Conservation (phyloP, 768 basidiomycete genomes). For the Megacollybia marginata region DNA sequence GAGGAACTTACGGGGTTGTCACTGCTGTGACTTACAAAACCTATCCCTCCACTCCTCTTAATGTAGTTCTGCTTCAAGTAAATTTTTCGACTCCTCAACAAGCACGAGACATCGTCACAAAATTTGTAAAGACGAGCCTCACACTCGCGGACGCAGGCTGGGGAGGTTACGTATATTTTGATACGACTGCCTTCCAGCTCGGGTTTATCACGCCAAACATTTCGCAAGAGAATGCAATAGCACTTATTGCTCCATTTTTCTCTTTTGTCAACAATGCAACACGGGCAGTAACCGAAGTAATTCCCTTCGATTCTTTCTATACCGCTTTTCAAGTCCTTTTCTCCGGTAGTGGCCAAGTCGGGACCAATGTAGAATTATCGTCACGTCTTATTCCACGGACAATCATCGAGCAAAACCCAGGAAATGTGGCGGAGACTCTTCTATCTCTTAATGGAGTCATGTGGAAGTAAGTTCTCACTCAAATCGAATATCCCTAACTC, state of each 20-base stretch:
- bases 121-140: background rate
- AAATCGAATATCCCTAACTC: background rate
- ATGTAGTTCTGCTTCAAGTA: background rate
- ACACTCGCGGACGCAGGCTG: background rate
- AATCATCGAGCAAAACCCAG: background rate
- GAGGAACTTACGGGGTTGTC: constrained; percentile 29
- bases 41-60: background rate
- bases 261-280: no score
- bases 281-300: background rate
- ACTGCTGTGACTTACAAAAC: constrained; percentile 19
- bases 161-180: background rate
- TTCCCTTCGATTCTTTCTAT: background rate
- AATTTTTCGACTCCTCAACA: background rate
- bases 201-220: no score
- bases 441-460: background rate
- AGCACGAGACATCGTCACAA: background rate
- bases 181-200: no score
- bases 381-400: background rate
- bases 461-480: background rate
- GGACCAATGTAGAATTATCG: background rate
- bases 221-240: no score
- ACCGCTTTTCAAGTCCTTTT: background rate
- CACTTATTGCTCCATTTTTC: no score
- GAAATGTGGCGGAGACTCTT: background rate
- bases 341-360: background rate